Percentiles rank a stretch among this genome's conserved stretches.
These are phyloP conservation scores for Tetracladium setigerum DNA, from an alignment of 495 filamentous ascomycete genomes.

Conservation along the genomic window DNA sequence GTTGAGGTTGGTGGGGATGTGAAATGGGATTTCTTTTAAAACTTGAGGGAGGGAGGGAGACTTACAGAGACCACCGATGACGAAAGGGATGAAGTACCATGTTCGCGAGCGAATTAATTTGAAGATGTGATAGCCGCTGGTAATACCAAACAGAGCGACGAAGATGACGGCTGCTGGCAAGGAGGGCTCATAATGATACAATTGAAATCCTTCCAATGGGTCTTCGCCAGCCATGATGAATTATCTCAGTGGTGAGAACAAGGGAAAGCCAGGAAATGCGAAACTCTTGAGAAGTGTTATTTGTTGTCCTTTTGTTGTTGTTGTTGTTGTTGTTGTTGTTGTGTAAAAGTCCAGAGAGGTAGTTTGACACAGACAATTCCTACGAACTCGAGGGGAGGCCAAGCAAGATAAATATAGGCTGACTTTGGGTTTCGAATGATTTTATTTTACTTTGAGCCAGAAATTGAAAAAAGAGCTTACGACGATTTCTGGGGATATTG, in stretches of 20 bases:
- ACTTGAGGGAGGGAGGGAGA: conserved; percentile 3
- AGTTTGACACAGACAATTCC: too few species aligned
- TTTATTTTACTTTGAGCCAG: too few species aligned
- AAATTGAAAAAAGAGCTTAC: too few species aligned
- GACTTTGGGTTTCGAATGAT: too few species aligned
- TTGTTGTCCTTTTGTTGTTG: neutral
- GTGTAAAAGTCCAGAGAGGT: too few species aligned
- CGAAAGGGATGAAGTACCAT: conserved; percentile 55
- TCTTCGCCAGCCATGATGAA: neutral
- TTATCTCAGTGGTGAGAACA: too few species aligned
- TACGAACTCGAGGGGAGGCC: too few species aligned
- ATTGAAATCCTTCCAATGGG: conserved; percentile 7
- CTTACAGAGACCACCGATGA: conserved; percentile 51
- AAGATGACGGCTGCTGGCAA: conserved; percentile 41
- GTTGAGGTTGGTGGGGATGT: too few species aligned
- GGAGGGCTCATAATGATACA: conserved; percentile 38
- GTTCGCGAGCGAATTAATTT: conserved; percentile 39
- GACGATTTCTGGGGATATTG: too few species aligned
- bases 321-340: too few species aligned
- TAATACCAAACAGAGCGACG: conserved; percentile 39
- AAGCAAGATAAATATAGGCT: too few species aligned
- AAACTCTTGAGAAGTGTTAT: neutral
- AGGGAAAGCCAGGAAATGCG: neutral
- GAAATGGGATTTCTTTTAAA: too few species aligned
- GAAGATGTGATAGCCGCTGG: conserved; percentile 36